Conservation (phyloP, 129 eudicot species). For the Centrapalus pauciflorus region DNA sequence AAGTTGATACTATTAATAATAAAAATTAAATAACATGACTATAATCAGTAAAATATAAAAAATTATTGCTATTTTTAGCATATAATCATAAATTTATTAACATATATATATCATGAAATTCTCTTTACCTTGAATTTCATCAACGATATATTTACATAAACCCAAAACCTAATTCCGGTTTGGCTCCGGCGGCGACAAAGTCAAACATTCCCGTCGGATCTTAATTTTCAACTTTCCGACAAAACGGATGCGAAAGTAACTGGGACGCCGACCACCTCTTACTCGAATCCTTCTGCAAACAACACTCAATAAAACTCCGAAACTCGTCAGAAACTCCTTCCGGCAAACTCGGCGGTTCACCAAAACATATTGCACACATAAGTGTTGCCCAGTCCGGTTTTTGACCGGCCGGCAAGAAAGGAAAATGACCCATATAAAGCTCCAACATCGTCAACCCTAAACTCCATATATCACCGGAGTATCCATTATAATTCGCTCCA, state of each 20-base stretch:
- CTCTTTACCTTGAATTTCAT: background rate
- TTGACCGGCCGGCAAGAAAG: constrained; percentile 60
- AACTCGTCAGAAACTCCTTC: constrained; percentile 49
- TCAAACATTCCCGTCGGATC: background rate
- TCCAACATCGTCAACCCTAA: constrained; percentile 72
- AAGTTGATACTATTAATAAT: no score
- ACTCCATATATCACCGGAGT: constrained; percentile 84
- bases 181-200: background rate
- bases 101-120: constrained; percentile 16
- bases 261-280: constrained; percentile 66
- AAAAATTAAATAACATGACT: no score
- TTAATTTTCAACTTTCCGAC: constrained; percentile 7
- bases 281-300: constrained; percentile 71
- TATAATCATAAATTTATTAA: no score
- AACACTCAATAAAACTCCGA: constrained; percentile 60
- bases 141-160: constrained; percentile 4
- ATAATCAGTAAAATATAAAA: no score
- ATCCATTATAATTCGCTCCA: constrained; percentile 66
- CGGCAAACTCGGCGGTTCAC: constrained; percentile 76
- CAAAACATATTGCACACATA: constrained; percentile 91
- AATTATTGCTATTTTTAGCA: no score
- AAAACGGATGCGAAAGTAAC: constrained; percentile 62
- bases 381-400: constrained; percentile 90
- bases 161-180: background rate
- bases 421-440: constrained; percentile 67